These are phyloP conservation scores for Gossypium gossypioides DNA, from an alignment of 441 rosid species.

Conservation along the genomic window DNA sequence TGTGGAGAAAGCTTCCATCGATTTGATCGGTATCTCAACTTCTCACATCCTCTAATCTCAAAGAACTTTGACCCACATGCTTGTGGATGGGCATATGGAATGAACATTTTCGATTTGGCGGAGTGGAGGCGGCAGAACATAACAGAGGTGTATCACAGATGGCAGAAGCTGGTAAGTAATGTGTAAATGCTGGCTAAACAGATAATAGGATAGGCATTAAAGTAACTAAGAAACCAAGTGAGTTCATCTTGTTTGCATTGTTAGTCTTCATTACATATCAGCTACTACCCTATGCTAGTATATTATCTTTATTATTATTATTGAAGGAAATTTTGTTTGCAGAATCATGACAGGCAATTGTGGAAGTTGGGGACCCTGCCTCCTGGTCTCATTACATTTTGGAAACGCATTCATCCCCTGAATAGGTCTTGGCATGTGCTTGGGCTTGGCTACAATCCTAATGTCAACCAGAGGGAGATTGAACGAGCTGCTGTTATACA, in stretches of 20 bases:
- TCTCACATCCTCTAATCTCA: conserved; percentile 66
- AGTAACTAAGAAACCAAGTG: neutral
- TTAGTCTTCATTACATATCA: neutral
- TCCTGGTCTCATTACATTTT: conserved; percentile 86
- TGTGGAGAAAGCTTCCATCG: conserved; percentile 95
- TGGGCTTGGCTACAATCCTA: conserved; percentile 91
- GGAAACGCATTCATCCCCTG: conserved; percentile 56
- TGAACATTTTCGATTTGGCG: conserved; percentile 60
- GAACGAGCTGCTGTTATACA: conserved; percentile 80
- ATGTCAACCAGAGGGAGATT: conserved; percentile 62
- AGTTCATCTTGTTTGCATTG: neutral
- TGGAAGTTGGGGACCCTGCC: conserved; percentile 98
- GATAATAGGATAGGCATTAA: neutral
- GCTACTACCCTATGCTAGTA: neutral
- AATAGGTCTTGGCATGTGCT: conserved; percentile 75
- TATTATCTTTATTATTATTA: neutral
- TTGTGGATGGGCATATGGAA: conserved; percentile 82
- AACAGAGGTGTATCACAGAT: conserved; percentile 57
- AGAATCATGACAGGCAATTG: conserved; percentile 71
- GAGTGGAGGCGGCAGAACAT: conserved; percentile 62
- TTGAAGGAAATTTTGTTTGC: conserved; percentile 22
- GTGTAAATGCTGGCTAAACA: neutral
- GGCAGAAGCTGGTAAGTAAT: conserved; percentile 85
- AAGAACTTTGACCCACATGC: conserved; percentile 56
- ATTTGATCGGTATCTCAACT: conserved; percentile 88